Conservation (phyloP, 768 basidiomycete genomes). For the Boletus pseudopeckii region DNA sequence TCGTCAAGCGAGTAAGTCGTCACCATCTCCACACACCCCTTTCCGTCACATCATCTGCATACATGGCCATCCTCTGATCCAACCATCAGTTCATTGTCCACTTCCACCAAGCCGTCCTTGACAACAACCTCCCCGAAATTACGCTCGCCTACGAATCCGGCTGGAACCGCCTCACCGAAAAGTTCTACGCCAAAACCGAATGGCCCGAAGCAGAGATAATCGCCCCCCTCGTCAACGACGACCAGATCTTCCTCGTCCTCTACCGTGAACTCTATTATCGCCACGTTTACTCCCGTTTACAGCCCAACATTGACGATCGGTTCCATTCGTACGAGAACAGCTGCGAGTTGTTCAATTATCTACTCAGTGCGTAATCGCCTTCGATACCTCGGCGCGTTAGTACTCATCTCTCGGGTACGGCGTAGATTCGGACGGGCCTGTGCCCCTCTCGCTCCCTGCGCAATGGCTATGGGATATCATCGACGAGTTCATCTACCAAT, state of each 20-base stretch:
- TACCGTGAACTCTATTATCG: slow-evolving; percentile 96
- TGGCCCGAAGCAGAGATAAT: slow-evolving; percentile 98
- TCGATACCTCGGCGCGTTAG: background rate
- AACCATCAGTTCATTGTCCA: slow-evolving; percentile 80
- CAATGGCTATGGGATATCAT: slow-evolving; percentile 99
- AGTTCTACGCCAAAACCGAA: slow-evolving; percentile 89
- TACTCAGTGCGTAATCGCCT: slow-evolving; percentile 60
- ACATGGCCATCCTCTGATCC: background rate
- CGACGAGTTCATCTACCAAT: slow-evolving; percentile 98
- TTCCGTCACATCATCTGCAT: background rate
- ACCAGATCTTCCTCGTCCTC: slow-evolving; percentile 93
- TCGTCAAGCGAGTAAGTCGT: slow-evolving; percentile 75
- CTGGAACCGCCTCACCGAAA: slow-evolving; percentile 96
- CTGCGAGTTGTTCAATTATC: slow-evolving; percentile 97
- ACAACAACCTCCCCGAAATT: slow-evolving; percentile 89
- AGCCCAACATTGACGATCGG: slow-evolving; percentile 94
- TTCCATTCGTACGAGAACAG: slow-evolving; percentile 98
- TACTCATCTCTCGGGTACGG: background rate
- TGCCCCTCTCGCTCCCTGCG: slow-evolving; percentile 88
- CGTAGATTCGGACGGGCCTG: slow-evolving; percentile 87
- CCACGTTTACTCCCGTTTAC: slow-evolving; percentile 92
- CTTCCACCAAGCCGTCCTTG: slow-evolving; percentile 89
- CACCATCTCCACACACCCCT: background rate
- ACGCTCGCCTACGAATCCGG: slow-evolving; percentile 93
- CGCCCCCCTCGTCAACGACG: slow-evolving; percentile 90